Conservation (phyloP, 345 rosid species). For the Syzygium aqueum region DNA sequence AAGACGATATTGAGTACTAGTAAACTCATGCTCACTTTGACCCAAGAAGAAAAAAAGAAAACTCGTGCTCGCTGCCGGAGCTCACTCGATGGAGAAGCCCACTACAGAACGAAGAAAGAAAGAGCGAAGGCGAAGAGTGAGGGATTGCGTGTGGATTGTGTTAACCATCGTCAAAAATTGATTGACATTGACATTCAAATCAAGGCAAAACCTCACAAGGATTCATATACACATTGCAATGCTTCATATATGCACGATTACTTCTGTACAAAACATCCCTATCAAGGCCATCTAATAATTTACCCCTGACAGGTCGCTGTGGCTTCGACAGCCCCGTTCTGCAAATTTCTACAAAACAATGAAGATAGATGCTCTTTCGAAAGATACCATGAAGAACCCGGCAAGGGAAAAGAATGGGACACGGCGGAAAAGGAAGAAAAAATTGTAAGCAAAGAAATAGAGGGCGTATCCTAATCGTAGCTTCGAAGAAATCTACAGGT, state of each 20-base stretch:
- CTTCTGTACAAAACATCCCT: conserved; percentile 1
- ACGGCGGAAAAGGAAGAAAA: conserved; percentile 5
- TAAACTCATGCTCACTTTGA: not conserved
- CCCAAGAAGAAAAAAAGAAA: not conserved
- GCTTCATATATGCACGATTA: conserved; percentile 13
- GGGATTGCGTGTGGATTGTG: not conserved
- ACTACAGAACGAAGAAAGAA: not conserved
- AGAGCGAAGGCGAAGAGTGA: not conserved
- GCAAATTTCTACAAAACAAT: conserved; percentile 27
- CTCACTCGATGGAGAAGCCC: not conserved
- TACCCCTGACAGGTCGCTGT: not conserved
- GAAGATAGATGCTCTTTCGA: conserved; percentile 4
- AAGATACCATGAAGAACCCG: conserved; percentile 12
- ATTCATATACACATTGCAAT: conserved; percentile 10
- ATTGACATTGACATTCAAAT: not conserved
- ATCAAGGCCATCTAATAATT: not conserved
- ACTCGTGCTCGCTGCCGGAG: not conserved
- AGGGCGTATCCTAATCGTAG: conserved; percentile 8
- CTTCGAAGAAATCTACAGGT: conserved; percentile 26
- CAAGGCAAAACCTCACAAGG: conserved; percentile 6
- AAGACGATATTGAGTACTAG: not conserved
- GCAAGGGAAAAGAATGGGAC: conserved; percentile 18
- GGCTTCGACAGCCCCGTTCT: conserved; percentile 23
- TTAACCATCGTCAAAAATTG: not conserved
- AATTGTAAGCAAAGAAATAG: not conserved